Percentiles rank a stretch among this genome's conserved stretches.
Conservation (phyloP, 805 yeast species). For the Zygoascus flipseniorum region DNA sequence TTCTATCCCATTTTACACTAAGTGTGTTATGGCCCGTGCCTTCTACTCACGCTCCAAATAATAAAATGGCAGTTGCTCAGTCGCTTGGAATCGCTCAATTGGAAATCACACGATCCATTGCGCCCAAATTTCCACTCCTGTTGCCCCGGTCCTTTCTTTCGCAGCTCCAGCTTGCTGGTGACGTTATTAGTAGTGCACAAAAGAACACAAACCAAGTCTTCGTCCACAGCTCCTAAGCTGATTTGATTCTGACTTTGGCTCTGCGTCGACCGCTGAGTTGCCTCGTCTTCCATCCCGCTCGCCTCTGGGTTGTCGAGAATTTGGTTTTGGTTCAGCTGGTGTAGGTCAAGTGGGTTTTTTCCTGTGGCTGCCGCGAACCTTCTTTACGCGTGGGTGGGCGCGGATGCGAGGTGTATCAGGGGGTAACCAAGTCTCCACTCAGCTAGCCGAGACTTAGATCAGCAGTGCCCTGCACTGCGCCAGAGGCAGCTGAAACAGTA, state of each 20-base stretch:
- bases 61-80: slow-evolving; percentile 68
- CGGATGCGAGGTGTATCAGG: background rate
- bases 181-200: slow-evolving; percentile 5
- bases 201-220: slow-evolving; percentile 14
- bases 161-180: slow-evolving; percentile 1
- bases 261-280: slow-evolving; percentile 11
- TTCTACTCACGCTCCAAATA: slow-evolving; percentile 41
- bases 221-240: background rate
- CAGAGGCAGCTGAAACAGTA: background rate
- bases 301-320: background rate
- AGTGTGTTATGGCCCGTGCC: no score
- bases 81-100: slow-evolving; percentile 51
- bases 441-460: background rate
- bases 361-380: background rate
- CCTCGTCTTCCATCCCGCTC: slow-evolving; percentile 6
- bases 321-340: background rate
- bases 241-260: background rate
- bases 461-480: no score
- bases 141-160: slow-evolving; percentile 2
- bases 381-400: background rate
- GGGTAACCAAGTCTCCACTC: background rate
- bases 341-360: background rate
- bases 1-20: slow-evolving; percentile 21
- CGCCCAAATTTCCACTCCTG: slow-evolving; percentile 68
- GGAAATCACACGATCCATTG: slow-evolving; percentile 54